Evolutionary conservation across 257 asterid genomes (phyloP).

Genomic region (Eustoma russellianum): DNA sequence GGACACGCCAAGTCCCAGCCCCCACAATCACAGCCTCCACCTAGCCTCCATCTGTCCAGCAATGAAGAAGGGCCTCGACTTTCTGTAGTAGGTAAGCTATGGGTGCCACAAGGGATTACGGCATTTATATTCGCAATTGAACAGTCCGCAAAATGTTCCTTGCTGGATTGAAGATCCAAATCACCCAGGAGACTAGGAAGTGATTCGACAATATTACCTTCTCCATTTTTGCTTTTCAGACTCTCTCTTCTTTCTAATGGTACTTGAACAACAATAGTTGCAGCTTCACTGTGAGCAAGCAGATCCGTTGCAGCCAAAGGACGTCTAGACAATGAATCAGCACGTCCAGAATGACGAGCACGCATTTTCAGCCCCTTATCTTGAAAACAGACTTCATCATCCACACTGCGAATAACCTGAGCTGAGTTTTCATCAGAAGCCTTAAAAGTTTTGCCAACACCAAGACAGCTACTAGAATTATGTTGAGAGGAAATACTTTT

Average conservation of each 20-base stretch:
- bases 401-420: conserved; percentile 16
- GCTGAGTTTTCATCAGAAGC: conserved; percentile 23
- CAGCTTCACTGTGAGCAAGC: conserved; percentile 57
- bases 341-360: conserved; percentile 13
- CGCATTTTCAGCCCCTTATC: conserved; percentile 17
- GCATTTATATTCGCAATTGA: conserved; percentile 43
- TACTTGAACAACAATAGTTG: conserved; percentile 56
- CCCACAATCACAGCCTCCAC: conserved; percentile 97
- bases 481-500: conserved; percentile 35
- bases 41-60: conserved; percentile 81
- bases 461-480: conserved; percentile 30
- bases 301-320: conserved; percentile 34
- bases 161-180: conserved; percentile 24
- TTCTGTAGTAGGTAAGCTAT: conserved; percentile 50
- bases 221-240: conserved; percentile 45
- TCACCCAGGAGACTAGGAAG: conserved; percentile 37
- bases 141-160: conserved; percentile 14
- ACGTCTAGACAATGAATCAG: conserved; percentile 14
- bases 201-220: conserved; percentile 23
- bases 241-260: conserved; percentile 73
- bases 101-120: conserved; percentile 80
- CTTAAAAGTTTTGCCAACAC: conserved; percentile 20
- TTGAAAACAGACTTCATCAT: conserved; percentile 20
- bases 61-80: conserved; percentile 61
- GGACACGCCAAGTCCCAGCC: conserved; percentile 99